A percentile compares a stretch with the other conserved stretches of the same genome.
Evolutionary conservation across 1,139 yeast species (phyloP).

Genomic region (Taiozyma sp.): DNA sequence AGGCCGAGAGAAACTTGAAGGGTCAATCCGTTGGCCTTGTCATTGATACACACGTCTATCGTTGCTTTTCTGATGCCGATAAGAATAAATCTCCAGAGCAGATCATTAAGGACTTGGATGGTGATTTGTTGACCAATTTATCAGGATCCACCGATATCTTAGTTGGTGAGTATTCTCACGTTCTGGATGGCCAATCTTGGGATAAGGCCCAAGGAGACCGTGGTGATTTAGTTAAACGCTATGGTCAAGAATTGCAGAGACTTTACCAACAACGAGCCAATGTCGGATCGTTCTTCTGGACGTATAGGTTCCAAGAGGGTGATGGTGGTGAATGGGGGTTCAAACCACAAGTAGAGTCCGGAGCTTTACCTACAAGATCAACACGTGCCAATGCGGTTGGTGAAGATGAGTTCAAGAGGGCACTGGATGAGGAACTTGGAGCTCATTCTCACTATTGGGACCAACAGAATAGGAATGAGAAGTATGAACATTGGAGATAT

Average conservation of each 20-base stretch:
- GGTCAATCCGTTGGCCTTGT: conserved; percentile 51
- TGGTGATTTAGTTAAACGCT: conserved; percentile 37
- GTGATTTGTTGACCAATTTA: conserved; percentile 48
- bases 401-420: conserved; percentile 39
- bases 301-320: conserved; percentile 80
- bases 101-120: conserved; percentile 53
- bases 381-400: conserved; percentile 29
- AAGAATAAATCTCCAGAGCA: conserved; percentile 59
- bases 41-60: conserved; percentile 80
- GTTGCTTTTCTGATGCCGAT: conserved; percentile 80
- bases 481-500: conserved; percentile 77
- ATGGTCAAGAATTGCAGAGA: conserved; percentile 40
- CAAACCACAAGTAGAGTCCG: conserved; percentile 66
- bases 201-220: conserved; percentile 42
- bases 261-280: conserved; percentile 48
- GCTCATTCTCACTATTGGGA: conserved; percentile 71
- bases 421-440: conserved; percentile 34
- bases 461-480: conserved; percentile 47
- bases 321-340: conserved; percentile 98
- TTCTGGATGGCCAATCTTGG: conserved; percentile 76
- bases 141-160: conserved; percentile 60
- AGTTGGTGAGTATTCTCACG: conserved; percentile 91
- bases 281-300: conserved; percentile 86
- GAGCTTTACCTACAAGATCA: conserved; percentile 44
- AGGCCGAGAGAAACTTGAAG: conserved; percentile 32